These are phyloP conservation scores for Pythium rishiriense DNA, from an alignment of 352 stramenopile genomes.

Conservation along the genomic window DNA sequence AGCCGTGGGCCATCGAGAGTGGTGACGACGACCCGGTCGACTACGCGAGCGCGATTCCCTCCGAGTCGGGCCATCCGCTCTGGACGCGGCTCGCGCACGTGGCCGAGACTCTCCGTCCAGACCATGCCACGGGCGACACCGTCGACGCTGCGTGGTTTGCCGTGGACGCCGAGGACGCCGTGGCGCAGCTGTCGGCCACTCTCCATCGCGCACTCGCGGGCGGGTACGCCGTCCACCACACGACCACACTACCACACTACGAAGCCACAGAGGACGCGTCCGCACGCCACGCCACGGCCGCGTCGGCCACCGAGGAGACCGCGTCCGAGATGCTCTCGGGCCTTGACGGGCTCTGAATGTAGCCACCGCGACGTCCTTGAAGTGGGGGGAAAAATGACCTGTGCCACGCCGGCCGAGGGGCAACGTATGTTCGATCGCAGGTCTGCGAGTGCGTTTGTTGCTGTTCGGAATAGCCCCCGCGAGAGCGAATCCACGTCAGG, in stretches of 20 bases:
- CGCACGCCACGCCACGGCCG: neutral
- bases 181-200: constrained; percentile 1
- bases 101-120: neutral
- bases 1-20: neutral
- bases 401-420: neutral
- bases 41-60: neutral
- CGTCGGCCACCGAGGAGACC: neutral
- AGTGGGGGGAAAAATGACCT: neutral
- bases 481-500: constrained; percentile 16
- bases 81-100: neutral
- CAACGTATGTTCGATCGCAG: constrained; percentile 13
- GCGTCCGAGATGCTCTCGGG: constrained; percentile 10
- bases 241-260: neutral
- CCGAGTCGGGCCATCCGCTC: neutral
- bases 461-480: constrained; percentile 18
- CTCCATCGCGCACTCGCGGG: constrained; percentile 21
- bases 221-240: neutral
- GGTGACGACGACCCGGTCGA: neutral
- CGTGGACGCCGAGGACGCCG: neutral
- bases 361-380: constrained; percentile 14
- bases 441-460: constrained; percentile 25
- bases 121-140: neutral
- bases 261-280: neutral
- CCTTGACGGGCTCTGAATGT: constrained; percentile 16
- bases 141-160: constrained; percentile 23